These are phyloP conservation scores for Paecilomyces dactylethromorphus DNA, from an alignment of 2,329 filamentous ascomycete genomes.

Conservation along the genomic window DNA sequence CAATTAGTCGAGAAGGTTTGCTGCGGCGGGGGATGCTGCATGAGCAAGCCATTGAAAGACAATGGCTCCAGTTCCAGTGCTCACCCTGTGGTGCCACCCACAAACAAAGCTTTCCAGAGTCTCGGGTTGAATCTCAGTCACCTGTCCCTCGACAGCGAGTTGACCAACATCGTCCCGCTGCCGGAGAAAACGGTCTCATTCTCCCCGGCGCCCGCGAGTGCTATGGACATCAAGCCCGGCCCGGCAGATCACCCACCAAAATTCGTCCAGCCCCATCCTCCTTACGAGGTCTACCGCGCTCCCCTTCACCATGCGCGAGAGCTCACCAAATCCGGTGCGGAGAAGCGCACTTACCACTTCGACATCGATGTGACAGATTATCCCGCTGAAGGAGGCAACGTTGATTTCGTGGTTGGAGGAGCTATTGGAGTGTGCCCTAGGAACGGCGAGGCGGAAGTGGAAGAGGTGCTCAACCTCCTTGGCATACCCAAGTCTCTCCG, in stretches of 20 bases:
- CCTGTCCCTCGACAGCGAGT: conserved; percentile 61
- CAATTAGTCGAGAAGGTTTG: conserved; percentile 58
- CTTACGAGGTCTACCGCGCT: conserved; percentile 87
- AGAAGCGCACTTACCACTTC: conserved; percentile 97
- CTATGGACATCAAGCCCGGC: conserved; percentile 24
- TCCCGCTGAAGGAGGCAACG: conserved; percentile 67
- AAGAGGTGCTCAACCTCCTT: conserved; percentile 76
- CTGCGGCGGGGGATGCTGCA: conserved; percentile 60
- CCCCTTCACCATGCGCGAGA: conserved; percentile 78
- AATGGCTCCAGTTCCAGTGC: conserved; percentile 32
- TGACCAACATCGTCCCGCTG: conserved; percentile 65
- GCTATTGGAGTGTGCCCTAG: conserved; percentile 90
- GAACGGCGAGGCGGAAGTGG: conserved; percentile 69
- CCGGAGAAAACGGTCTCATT: conserved; percentile 72
- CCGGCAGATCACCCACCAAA: conserved; percentile 63
- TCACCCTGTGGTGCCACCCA: conserved; percentile 53
- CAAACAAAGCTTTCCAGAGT: conserved; percentile 78
- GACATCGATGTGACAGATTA: conserved; percentile 96
- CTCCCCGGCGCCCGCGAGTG: conserved; percentile 29
- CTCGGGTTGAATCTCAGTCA: conserved; percentile 69
- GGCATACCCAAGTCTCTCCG: conserved; percentile 74
- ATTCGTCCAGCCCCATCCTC: conserved; percentile 91
- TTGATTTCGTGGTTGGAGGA: conserved; percentile 94
- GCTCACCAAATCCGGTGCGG: conserved; percentile 77
- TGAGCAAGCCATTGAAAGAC: conserved; percentile 49